Evolutionary conservation across 331 rosid species (phyloP), one percentile per base, ranked within the genome.

Genomic region (Stylosanthes scabra): DNA sequence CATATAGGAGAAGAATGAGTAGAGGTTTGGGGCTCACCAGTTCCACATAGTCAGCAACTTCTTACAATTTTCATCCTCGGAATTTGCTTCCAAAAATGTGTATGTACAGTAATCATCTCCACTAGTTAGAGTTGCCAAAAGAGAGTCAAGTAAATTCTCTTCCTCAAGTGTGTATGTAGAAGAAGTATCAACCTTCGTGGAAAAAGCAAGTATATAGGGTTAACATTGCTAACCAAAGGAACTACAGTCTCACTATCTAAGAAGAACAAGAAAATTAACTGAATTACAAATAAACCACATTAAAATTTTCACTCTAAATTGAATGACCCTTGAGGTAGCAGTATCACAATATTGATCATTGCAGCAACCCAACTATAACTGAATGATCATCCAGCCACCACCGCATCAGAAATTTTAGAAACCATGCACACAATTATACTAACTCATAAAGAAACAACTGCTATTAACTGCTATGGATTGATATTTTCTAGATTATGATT

Each of bases 31-130:
- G 45, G 64, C 93, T 86, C 71, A 95, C 99, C 89, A 16, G 68
- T 79, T 83, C 97, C 93, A 92, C 88, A 78, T 82, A 63, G 83
- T 83, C 61, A 92, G 80, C 81, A 95, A 76, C 75, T 76, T 80
- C 67, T 69, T 80, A 66, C 97, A 87, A 12, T 89, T 65, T 61
- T 84, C 97, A 39, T 79, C 79, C 51, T 78, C 84, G 27, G 80
- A 66, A 64, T 85, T 87, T 55, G 79, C 86, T 84, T 87, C 93
- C 84, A 95, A 77, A 71, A 87, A 84, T 29, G 92, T 77, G 72
- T 14, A 81, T 11, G 92, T 78, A 68, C 92, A 74, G 29, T 77
- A 80, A 73, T 76, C 81, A 59, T 87, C 86, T 42, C 70, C 77
- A 54, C 66, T 69, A 10, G 80, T 64, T 70, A 81, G 62, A 54